Conservation (phyloP, 169 alveolate species). For the Eimeria falciformis region DNA sequence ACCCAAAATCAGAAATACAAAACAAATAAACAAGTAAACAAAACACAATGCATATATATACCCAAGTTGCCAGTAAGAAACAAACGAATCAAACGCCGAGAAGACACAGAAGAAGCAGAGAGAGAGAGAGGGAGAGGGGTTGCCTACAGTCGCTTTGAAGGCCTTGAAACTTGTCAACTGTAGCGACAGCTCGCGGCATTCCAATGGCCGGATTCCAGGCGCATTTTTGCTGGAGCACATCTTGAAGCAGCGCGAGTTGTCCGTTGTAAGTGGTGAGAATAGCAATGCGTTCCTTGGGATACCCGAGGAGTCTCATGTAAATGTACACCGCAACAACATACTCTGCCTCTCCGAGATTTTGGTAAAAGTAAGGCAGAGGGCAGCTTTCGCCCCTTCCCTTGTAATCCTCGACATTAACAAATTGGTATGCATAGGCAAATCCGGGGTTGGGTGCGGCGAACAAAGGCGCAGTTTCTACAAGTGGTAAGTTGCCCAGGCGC, state of each 20-base stretch:
- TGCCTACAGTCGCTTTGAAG: slow-evolving; percentile 90
- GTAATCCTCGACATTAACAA: slow-evolving; percentile 87
- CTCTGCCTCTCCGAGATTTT: slow-evolving; percentile 95
- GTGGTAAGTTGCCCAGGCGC: slow-evolving; percentile 82
- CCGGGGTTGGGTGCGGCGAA: slow-evolving; percentile 81
- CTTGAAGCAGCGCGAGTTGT: slow-evolving; percentile 92
- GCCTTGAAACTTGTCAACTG: slow-evolving; percentile 95
- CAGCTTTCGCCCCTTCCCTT: slow-evolving; percentile 90
- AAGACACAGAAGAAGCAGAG: neutral
- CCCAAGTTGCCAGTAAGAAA: neutral
- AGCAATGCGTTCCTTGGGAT: slow-evolving; percentile 87
- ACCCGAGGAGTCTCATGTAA: slow-evolving; percentile 94
- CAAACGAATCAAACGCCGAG: neutral
- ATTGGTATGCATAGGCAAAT: slow-evolving; percentile 86
- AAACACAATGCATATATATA: neutral
- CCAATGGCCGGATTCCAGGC: slow-evolving; percentile 88
- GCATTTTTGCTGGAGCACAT: slow-evolving; percentile 85
- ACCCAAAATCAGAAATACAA: neutral
- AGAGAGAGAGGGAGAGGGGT: too few relatives aligned
- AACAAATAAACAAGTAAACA: neutral
- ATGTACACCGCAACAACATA: slow-evolving; percentile 93
- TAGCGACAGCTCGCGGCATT: slow-evolving; percentile 85
- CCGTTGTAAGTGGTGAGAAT: slow-evolving; percentile 95
- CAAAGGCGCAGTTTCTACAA: slow-evolving; percentile 74
- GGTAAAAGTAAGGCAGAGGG: slow-evolving; percentile 93